Conservation (phyloP, 352 stramenopile genomes). For the Lagenidium sp. region DNA sequence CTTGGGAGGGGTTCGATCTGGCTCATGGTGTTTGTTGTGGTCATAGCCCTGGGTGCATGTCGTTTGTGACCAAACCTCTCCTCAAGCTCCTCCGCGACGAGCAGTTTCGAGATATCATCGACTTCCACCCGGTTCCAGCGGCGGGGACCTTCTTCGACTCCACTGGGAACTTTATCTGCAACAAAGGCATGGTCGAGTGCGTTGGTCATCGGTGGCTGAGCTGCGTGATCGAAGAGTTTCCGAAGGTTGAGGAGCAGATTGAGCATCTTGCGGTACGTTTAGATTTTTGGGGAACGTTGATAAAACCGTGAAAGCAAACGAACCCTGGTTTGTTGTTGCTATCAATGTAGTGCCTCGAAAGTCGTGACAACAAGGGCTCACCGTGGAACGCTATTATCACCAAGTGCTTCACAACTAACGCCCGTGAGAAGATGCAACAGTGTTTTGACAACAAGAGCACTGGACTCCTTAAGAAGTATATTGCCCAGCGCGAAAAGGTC, state of each 20-base stretch:
- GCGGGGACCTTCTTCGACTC: constrained; percentile 48
- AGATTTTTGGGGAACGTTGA: no score
- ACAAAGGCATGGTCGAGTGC: constrained; percentile 59
- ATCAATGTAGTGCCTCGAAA: constrained; percentile 48
- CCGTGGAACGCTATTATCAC: constrained; percentile 56
- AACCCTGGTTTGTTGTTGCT: not conserved
- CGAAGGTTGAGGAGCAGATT: constrained; percentile 48
- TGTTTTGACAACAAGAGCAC: constrained; percentile 59
- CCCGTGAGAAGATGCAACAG: constrained; percentile 35
- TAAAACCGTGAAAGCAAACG: no score
- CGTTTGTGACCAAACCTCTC: constrained; percentile 55
- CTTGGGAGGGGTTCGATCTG: no score
- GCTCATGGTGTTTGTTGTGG: not conserved
- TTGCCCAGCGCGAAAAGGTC: constrained; percentile 34
- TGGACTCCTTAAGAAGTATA: constrained; percentile 47
- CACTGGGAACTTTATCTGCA: constrained; percentile 59
- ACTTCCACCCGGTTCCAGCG: constrained; percentile 63
- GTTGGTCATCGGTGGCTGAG: constrained; percentile 73
- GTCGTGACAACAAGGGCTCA: constrained; percentile 62
- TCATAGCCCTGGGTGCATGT: constrained; percentile 55
- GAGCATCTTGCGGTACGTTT: constrained; percentile 45
- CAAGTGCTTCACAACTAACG: constrained; percentile 49
- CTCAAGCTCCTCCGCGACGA: constrained; percentile 49
- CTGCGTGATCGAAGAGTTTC: constrained; percentile 60
- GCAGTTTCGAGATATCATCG: constrained; percentile 66